Evolutionary conservation across 73 alveolate genomes (phyloP).

Genomic region (Tetrahymena thermophila): DNA sequence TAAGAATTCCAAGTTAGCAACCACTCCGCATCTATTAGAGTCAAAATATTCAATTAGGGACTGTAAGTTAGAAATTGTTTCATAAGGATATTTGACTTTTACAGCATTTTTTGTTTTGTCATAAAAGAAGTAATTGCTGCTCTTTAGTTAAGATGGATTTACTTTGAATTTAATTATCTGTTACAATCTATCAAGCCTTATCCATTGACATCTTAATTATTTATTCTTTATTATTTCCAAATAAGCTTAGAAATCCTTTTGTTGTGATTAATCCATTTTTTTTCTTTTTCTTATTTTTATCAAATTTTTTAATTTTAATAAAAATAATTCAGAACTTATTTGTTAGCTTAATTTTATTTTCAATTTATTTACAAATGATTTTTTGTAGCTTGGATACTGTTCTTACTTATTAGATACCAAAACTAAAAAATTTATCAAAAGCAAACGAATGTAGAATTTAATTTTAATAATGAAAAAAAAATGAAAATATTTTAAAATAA

Average conservation of each 20-base stretch:
- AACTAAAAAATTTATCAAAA: too few relatives aligned
- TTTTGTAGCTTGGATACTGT: too few relatives aligned
- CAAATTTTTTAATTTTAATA: too few relatives aligned
- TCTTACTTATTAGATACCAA: too few relatives aligned
- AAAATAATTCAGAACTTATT: too few relatives aligned
- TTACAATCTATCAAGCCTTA: background rate
- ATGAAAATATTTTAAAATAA: too few relatives aligned
- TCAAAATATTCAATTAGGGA: background rate
- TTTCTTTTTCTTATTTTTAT: too few relatives aligned
- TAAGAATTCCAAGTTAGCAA: background rate
- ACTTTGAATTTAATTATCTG: background rate
- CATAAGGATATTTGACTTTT: background rate
- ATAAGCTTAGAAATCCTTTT: background rate
- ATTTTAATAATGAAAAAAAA: too few relatives aligned
- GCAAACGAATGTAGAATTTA: too few relatives aligned
- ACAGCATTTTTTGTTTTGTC: background rate
- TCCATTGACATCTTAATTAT: background rate
- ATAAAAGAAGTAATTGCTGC: background rate
- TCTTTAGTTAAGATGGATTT: background rate
- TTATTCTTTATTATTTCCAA: background rate
- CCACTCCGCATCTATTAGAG: background rate
- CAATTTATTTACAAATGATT: too few relatives aligned
- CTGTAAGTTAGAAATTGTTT: background rate
- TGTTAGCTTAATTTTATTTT: too few relatives aligned
- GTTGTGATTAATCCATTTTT: background rate